Evolutionary conservation across 208 protist genomes (phyloP), one percentile per base, ranked within the genome.

Genomic region (Herpetomonas muscarum): DNA sequence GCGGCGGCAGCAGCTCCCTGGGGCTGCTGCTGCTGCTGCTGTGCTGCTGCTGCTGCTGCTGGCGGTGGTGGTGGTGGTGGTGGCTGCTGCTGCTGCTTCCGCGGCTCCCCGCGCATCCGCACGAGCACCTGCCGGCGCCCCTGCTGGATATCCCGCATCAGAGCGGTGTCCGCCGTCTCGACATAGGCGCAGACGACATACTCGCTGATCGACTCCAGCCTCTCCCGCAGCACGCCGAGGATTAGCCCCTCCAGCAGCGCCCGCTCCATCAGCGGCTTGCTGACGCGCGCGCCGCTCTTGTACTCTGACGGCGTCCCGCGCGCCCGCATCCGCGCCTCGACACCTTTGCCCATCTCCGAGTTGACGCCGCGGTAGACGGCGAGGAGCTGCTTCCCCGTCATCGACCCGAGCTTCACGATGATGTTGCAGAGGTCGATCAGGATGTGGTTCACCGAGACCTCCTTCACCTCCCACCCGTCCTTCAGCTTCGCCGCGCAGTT

Each of bases 371-470:
- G 74, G 67, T 91, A 94, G 6, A 94, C 81, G 29, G 64, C 84
- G 34, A 89, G 54, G 0, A 92, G 75, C 68, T 94, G 88, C 68
- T 90, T 88, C 45, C 60, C 51, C 45, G 88, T 94, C 68, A 94
- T 74, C 10, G 67, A 69, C 17, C 88, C 88, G 2, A 94, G 67
- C 19, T 81, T 71, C 0, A 62, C 22, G 24, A 92, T 46, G 37
- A 94, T 90, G 39, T 68, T 62, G 60, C 77, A 72, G 21, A 91
- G 36, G 50, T 92, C 88, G 12, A 87, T 39, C 3, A 92, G 21
- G 32, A 89, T 85, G 19, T 17, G 2, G 36, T 51, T 75, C 22
- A 92, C 57, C 42, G 79, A 47, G 13, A 79, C 15, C 31, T 72
- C 54, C 26, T 59, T 56, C 42, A 72, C 67, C 15, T 70, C 61